Evolutionary conservation across 192 early-diverging fungal species (phyloP).

Genomic region (Coemansia sp.): DNA sequence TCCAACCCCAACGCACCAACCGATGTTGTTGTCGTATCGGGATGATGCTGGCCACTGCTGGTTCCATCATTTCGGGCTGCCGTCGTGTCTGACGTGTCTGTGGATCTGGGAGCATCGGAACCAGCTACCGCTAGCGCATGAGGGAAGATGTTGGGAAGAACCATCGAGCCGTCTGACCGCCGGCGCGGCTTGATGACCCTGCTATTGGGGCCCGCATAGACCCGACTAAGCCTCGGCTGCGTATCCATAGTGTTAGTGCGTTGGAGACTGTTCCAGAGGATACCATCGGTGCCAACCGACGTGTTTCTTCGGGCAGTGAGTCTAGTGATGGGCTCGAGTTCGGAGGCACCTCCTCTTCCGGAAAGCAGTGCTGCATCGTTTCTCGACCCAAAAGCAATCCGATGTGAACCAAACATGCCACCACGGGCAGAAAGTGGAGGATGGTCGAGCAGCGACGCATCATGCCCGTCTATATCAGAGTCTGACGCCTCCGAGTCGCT

Average conservation of each 20-base stretch:
- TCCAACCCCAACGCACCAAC: neutral
- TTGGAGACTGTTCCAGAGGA: conserved; percentile 8
- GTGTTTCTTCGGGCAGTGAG: neutral
- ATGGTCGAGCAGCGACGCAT: neutral
- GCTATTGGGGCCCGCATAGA: neutral
- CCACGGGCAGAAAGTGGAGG: neutral
- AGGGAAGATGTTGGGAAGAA: conserved; percentile 29
- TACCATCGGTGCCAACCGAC: neutral
- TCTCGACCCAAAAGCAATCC: conserved; percentile 6
- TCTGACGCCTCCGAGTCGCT: conserved; percentile 18
- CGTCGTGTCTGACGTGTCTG: neutral
- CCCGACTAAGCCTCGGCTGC: neutral
- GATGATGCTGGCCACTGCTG: neutral
- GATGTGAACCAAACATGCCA: neutral
- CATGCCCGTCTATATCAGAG: conserved; percentile 11
- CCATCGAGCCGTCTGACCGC: conserved; percentile 46
- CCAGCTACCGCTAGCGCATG: conserved; percentile 12
- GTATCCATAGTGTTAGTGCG: neutral
- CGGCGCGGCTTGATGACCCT: conserved; percentile 15
- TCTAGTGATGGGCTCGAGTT: neutral
- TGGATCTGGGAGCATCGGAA: neutral
- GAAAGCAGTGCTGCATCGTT: conserved; percentile 1
- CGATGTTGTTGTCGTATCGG: neutral
- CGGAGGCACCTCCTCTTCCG: neutral
- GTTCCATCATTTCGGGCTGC: neutral